Base-by-base conservation (phyloP, 805 yeast species). In the Wickerhamomyces hampshirensis region DNA sequence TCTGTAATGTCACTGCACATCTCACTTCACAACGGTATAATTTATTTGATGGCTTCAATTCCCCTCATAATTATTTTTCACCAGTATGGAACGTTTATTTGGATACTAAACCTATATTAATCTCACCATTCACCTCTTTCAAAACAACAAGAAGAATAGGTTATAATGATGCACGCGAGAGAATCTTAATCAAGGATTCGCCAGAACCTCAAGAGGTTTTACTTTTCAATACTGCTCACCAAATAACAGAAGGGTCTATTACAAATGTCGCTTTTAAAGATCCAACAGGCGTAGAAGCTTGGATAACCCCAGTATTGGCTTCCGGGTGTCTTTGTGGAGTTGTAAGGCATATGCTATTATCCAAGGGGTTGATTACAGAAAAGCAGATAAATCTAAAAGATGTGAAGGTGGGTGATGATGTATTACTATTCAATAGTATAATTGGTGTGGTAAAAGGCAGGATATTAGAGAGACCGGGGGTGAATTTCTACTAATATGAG, bases 301-400 rank as follows among this genome's bases (percentile, higher is more conserved):
- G 95, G 91, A 61, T 79, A 4, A 91, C 98, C 0, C 98, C 98
- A 1, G 63, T 68, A n/a, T 63, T 88, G 21, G 63, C 77, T 1
- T 63, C 77, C 11, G 98, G 98, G 0, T 86, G 96, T 54, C 66
- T 91, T 31, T 80, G 87, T 59, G 97, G 98, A 9, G 87, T 83
- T 0, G 75, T 77, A 50, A 68, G 98, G 47, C 77, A 77, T 44
- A 73, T 70, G 56, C 59, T 91, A 32, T 52, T 87, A 9, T 56
- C 63, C 11, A 73, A 77, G 32, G 71, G 73, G 3, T 51, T 65
- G 21, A 59, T 85, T 3, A 60, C 63, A 30, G 91, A 83, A 53
- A 74, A 68, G 18, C 68, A 66, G 2, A 55, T 84, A 5, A 48
- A 53, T 2, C 51, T 67, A 16, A 56, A 62, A 10, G 72, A 71